phyloP scores from a whole-genome alignment of 2,329 filamentous ascomycete species.

The Fusarium xylarioides region DNA sequence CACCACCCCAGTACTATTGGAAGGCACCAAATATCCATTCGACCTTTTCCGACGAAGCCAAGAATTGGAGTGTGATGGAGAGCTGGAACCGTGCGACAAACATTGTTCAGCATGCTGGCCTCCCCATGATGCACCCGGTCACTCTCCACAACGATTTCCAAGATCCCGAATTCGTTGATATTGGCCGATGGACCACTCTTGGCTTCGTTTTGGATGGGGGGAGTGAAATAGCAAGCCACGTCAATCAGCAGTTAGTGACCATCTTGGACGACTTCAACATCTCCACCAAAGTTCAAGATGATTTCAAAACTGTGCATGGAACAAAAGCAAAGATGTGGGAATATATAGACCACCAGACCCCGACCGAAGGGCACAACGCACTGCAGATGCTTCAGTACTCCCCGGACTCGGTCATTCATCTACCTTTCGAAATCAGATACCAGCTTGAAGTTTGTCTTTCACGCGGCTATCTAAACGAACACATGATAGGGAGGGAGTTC shows the following conservation, averaged over 20 bases:
- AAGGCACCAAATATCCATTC: slow-evolving; percentile 45
- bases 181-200: slow-evolving; percentile 67
- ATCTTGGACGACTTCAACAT: slow-evolving; percentile 80
- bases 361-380: slow-evolving; percentile 33
- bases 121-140: slow-evolving; percentile 48
- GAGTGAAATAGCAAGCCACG: slow-evolving; percentile 42
- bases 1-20: slow-evolving; percentile 60
- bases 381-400: slow-evolving; percentile 42
- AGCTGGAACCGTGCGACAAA: slow-evolving; percentile 61
- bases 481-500: slow-evolving; percentile 75
- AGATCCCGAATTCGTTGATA: slow-evolving; percentile 54
- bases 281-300: slow-evolving; percentile 51
- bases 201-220: slow-evolving; percentile 53
- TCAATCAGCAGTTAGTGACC: slow-evolving; percentile 54
- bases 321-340: slow-evolving; percentile 44
- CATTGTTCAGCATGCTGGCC: slow-evolving; percentile 50
- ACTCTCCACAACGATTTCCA: slow-evolving; percentile 51
- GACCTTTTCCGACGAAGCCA: slow-evolving; percentile 46
- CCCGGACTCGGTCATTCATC: slow-evolving; percentile 38
- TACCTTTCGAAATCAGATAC: slow-evolving; percentile 81
- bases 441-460: slow-evolving; percentile 96
- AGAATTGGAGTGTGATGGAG: slow-evolving; percentile 53
- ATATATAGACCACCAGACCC: slow-evolving; percentile 41
- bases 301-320: slow-evolving; percentile 53
- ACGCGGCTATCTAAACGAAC: slow-evolving; percentile 77